phyloP scores from a whole-genome alignment of 78 protist species.

The Isochrysis galbana region DNA sequence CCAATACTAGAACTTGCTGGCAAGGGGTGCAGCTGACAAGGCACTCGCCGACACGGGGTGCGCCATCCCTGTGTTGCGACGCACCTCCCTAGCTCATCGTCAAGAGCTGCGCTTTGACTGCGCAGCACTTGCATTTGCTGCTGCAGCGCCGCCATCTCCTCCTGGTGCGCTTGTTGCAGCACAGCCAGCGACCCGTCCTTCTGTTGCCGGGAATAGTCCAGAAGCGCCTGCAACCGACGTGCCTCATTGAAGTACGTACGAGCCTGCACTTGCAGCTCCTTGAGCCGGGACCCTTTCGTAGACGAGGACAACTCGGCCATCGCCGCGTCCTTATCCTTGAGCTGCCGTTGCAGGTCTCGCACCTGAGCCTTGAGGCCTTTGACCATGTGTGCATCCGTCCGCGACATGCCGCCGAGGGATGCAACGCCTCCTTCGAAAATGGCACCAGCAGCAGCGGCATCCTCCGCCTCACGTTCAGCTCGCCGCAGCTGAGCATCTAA shows the following conservation, averaged over 20 bases:
- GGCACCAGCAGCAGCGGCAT: not conserved
- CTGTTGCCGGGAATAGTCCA: not conserved
- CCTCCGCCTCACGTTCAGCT: not conserved
- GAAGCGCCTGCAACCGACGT: not conserved
- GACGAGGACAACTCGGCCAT: not conserved
- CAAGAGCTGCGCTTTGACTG: not conserved
- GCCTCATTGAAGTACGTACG: not conserved
- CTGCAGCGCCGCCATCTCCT: not conserved
- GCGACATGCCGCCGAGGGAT: not conserved
- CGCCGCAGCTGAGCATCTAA: not conserved
- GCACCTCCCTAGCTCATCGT: not conserved
- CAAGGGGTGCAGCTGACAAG: too few relatives aligned
- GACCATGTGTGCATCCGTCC: not conserved
- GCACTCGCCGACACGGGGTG: not conserved
- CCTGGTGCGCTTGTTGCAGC: not conserved
- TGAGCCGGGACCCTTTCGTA: not conserved
- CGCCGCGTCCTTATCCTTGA: not conserved
- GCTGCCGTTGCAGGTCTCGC: not conserved
- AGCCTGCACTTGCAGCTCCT: not conserved
- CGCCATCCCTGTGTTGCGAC: not conserved
- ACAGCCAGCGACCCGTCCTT: not conserved
- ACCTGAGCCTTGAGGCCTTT: not conserved
- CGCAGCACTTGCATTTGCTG: not conserved
- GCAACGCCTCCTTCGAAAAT: not conserved
- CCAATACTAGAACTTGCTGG: too few relatives aligned